phyloP scores from a whole-genome alignment of 129 eudicot genomes.

The Pittosporum tobira region DNA sequence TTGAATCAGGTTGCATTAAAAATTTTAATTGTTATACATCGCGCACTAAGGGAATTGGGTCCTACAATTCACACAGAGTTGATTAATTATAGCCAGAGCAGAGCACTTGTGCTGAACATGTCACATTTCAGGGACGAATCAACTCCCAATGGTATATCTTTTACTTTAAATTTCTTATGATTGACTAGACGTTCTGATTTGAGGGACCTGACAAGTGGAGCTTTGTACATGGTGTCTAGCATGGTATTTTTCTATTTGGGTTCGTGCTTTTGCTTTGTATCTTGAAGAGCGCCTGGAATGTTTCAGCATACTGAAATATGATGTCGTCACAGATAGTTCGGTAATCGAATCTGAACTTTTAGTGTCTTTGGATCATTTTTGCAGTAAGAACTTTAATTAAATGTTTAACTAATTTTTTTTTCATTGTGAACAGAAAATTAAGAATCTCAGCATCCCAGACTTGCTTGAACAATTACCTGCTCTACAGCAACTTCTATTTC shows the following conservation, averaged over 20 bases:
- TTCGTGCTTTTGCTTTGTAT: conserved; percentile 56
- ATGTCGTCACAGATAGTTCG: conserved; percentile 48
- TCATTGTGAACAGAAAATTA: conserved; percentile 41
- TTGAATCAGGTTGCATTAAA: conserved; percentile 65
- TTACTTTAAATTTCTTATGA: not conserved
- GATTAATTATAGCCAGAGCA: conserved; percentile 32
- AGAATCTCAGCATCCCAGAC: conserved; percentile 48
- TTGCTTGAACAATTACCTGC: conserved; percentile 64
- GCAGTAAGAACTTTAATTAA: too few relatives aligned
- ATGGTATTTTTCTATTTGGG: conserved; percentile 74
- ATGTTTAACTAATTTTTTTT: not conserved
- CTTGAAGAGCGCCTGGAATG: conserved; percentile 69
- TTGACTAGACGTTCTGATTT: conserved; percentile 2
- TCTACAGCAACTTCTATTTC: conserved; percentile 59
- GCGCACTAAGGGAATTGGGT: conserved; percentile 66
- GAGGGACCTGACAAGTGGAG: conserved; percentile 11
- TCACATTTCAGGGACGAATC: conserved; percentile 75
- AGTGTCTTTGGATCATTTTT: not conserved
- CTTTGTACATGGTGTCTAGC: conserved; percentile 42
- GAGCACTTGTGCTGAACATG: conserved; percentile 51
- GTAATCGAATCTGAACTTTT: conserved; percentile 16
- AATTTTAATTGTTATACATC: conserved; percentile 65
- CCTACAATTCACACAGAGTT: conserved; percentile 59
- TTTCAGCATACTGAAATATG: conserved; percentile 51
- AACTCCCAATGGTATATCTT: conserved; percentile 50